Base-by-base conservation (phyloP, 176 grass and related monocot species). In the Phyllostachys edulis region DNA sequence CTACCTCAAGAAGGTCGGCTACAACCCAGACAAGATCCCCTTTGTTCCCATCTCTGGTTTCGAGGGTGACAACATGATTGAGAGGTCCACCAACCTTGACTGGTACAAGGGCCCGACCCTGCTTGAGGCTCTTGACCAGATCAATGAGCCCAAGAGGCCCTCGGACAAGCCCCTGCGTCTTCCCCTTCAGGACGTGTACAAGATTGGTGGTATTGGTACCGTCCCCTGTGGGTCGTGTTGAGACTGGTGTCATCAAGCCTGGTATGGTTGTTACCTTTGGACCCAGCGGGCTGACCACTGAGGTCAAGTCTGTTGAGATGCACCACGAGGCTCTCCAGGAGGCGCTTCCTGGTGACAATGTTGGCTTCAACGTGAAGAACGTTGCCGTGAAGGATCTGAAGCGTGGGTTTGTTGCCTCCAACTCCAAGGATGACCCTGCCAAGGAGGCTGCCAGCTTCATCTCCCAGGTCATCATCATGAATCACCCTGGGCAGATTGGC, bases 261-360 rank as follows among this genome's bases (percentile, higher is more conserved):
- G 92, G 92, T 64, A 97, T 90, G 92, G 72, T 97, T 37, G 92
- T 94, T 0, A 97, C 94, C 62, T 97, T 97, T 38, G 92, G 88
- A 34, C 94, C 94, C 14, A 87, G 57, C 3, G 94, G 92, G 20
- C 84, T 92, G 73, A 97, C 92, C 0, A 97, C 92, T 76, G 94
- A 97, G 86, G 90, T 94, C 0, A 97, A 97, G 86, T 97, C 94
- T 17, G 94, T 97, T 38, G 92, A 97, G 88, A 94, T 97, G 94
- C 94, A 97, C 86, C 94, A 97, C 0, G 94, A 97, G 88, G 81
- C 94, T 62, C 88, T 94, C 23, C 88, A 65, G 63, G 94, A 97
- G 76, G 94, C 92, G 5, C 67, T 90, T 49, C 94, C 94, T 0
- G 92, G 94, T 85, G 94, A 97, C 85, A 92, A 92, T 6, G 94